phyloP scores from a whole-genome alignment of 768 basidiomycete genomes.

The Rhizopogon rudus region DNA sequence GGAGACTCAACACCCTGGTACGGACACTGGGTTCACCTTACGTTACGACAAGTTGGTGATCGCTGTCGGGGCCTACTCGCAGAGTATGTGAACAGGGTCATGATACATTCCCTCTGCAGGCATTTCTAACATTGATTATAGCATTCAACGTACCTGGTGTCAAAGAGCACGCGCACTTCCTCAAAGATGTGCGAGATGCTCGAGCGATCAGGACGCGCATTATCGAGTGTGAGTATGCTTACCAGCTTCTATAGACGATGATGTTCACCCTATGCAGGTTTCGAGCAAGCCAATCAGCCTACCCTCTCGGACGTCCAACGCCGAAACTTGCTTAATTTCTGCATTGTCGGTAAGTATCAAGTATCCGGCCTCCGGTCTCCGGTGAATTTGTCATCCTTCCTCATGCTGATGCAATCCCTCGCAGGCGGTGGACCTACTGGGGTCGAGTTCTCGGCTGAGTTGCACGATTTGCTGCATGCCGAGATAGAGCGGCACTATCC shows the following conservation, averaged over 20 bases:
- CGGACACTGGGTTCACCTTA: conserved; percentile 44
- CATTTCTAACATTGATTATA: conserved; percentile 18
- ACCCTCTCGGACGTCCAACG: conserved; percentile 70
- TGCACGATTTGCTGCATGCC: conserved; percentile 69
- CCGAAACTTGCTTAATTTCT: conserved; percentile 75
- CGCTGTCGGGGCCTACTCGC: conserved; percentile 80
- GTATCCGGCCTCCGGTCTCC: conserved; percentile 15
- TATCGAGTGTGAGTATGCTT: conserved; percentile 54
- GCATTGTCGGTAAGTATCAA: conserved; percentile 65
- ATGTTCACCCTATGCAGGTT: conserved; percentile 36
- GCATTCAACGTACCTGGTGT: conserved; percentile 72
- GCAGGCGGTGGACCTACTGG: conserved; percentile 74
- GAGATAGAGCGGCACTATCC: conserved; percentile 65
- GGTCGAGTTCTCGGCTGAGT: conserved; percentile 80
- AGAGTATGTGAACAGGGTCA: conserved; percentile 45
- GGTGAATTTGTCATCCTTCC: background rate
- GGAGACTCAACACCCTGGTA: conserved; percentile 4
- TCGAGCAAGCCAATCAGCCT: conserved; percentile 85
- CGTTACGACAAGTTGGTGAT: conserved; percentile 80
- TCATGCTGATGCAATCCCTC: background rate
- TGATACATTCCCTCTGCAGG: conserved; percentile 1
- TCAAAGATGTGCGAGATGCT: conserved; percentile 78
- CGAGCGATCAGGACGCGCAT: conserved; percentile 65
- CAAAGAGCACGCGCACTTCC: conserved; percentile 76
- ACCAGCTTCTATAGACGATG: background rate